These are phyloP conservation scores for Colletotrichum gigasporum DNA, from an alignment of 2,329 filamentous ascomycete genomes.

Conservation along the genomic window DNA sequence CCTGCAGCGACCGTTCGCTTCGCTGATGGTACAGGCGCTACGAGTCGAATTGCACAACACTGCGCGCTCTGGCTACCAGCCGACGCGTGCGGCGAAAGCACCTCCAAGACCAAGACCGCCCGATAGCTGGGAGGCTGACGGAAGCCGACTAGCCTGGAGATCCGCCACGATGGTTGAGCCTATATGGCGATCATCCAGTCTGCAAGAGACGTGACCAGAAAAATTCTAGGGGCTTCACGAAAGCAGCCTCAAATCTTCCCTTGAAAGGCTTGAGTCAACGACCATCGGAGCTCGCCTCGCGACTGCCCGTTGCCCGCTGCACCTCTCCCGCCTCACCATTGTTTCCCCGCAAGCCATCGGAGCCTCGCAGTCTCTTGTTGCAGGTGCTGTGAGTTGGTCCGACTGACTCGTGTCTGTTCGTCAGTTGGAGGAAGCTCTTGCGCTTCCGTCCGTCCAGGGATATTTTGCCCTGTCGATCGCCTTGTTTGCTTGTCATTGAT, in stretches of 20 bases:
- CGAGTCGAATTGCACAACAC: neutral
- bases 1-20: constrained; percentile 16
- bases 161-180: constrained; percentile 19
- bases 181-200: constrained; percentile 19
- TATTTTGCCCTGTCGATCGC: constrained; percentile 27
- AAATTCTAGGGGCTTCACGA: constrained; percentile 13
- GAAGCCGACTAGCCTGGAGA: constrained; percentile 22
- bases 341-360: constrained; percentile 1
- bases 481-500: constrained; percentile 19
- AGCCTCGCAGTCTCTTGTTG: neutral
- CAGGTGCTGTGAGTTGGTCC: no score
- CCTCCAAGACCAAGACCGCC: neutral
- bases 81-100: constrained; percentile 16
- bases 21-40: neutral
- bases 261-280: constrained; percentile 11
- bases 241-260: constrained; percentile 3
- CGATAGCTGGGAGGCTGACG: constrained; percentile 9
- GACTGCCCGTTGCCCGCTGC: neutral
- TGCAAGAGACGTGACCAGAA: constrained; percentile 17
- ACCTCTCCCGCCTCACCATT: neutral
- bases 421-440: neutral
- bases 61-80: constrained; percentile 4
- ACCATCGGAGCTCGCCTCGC: neutral
- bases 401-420: constrained; percentile 16
- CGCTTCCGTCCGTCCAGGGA: constrained; percentile 6